phyloP scores from a whole-genome alignment of 345 rosid species.

The Combretum micranthum region DNA sequence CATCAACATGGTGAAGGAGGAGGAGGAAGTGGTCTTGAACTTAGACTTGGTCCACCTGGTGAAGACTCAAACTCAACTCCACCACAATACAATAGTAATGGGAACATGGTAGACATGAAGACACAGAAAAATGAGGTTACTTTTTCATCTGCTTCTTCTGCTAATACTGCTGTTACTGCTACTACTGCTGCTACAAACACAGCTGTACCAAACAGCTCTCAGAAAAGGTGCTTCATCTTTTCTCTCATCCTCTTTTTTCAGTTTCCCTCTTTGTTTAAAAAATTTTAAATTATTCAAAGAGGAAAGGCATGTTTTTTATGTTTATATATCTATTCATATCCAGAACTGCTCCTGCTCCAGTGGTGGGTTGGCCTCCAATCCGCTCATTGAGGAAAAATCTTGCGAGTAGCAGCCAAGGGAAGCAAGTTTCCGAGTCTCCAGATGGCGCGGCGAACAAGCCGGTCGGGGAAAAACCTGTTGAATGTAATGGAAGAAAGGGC shows the following conservation, averaged over 20 bases:
- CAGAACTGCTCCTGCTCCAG: conserved; percentile 91
- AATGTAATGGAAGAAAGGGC: conserved; percentile 32
- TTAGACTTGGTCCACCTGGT: conserved; percentile 92
- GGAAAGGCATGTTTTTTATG: too few species aligned
- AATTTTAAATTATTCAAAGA: background rate
- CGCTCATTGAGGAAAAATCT: conserved; percentile 86
- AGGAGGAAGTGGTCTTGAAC: conserved; percentile 67
- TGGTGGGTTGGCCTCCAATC: conserved; percentile 99
- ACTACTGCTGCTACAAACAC: conserved; percentile 26
- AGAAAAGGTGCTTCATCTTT: conserved; percentile 48
- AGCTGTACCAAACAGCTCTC: conserved; percentile 51
- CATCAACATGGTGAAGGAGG: conserved; percentile 22
- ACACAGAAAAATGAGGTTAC: conserved; percentile 25
- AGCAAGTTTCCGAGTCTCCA: conserved; percentile 34
- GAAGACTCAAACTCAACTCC: conserved; percentile 32
- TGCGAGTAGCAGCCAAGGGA: conserved; percentile 46
- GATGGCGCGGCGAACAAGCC: conserved; percentile 31
- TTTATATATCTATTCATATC: too few species aligned
- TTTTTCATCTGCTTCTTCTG: conserved; percentile 30
- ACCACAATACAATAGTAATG: conserved; percentile 1
- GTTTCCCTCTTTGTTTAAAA: background rate
- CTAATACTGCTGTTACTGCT: too few species aligned
- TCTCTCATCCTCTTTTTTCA: background rate
- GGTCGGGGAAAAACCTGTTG: conserved; percentile 23
- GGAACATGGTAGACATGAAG: conserved; percentile 11